phyloP scores from a whole-genome alignment of 768 basidiomycete genomes.

The Kwoniella heveanensis region DNA sequence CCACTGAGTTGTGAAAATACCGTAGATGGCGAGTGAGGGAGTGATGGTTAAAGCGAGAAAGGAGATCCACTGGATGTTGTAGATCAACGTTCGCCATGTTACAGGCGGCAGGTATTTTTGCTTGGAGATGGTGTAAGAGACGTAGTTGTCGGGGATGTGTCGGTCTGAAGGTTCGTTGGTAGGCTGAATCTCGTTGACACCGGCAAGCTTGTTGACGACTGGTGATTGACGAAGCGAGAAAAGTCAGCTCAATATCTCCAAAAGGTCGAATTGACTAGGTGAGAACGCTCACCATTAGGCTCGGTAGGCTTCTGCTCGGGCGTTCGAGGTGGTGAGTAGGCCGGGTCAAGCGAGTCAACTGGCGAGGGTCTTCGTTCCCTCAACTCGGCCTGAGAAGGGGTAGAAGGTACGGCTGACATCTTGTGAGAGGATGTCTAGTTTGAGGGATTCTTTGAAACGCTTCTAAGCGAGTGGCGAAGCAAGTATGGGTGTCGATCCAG shows the following conservation, averaged over 20 bases:
- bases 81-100: conserved; percentile 66
- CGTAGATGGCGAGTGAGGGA: conserved; percentile 73
- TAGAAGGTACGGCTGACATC: conserved; percentile 20
- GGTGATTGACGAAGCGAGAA: neutral
- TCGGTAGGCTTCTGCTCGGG: conserved; percentile 31
- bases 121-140: conserved; percentile 70
- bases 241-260: too few species aligned
- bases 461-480: neutral
- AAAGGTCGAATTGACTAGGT: too few species aligned
- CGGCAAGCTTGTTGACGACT: conserved; percentile 37
- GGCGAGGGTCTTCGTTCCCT: conserved; percentile 31
- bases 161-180: conserved; percentile 52
- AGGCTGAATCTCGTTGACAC: conserved; percentile 44
- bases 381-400: conserved; percentile 22
- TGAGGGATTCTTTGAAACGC: too few species aligned
- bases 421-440: too few species aligned
- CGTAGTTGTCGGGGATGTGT: conserved; percentile 77
- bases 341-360: conserved; percentile 43
- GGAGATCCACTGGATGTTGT: conserved; percentile 68
- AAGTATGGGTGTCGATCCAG: neutral
- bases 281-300: conserved; percentile 29
- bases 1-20: conserved; percentile 64
- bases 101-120: conserved; percentile 71
- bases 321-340: conserved; percentile 49
- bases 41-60: conserved; percentile 71